Evolutionary conservation across 331 rosid species (phyloP).

Genomic region (Erythrophleum ivorense): DNA sequence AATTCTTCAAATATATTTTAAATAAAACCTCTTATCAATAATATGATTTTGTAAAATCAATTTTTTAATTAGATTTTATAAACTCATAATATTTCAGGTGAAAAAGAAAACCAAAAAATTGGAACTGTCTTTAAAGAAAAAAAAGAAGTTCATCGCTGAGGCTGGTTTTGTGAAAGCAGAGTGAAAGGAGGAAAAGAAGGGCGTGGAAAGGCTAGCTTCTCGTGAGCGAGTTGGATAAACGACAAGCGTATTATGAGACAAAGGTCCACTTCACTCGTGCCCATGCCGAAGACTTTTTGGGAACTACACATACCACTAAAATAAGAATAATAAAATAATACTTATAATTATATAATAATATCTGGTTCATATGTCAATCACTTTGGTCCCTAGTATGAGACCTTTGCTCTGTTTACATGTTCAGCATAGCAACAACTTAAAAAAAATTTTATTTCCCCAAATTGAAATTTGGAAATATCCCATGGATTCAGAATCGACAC

Average conservation of each 20-base stretch:
- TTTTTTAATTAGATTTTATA: too few species aligned
- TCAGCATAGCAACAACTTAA: not conserved
- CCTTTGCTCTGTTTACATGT: not conserved
- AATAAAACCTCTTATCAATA: not conserved
- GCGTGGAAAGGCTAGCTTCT: constrained; percentile 11
- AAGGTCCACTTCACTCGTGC: constrained; percentile 3
- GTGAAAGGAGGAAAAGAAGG: not conserved
- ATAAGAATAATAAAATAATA: not conserved
- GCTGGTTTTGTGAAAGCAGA: not conserved
- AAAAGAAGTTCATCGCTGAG: too few species aligned
- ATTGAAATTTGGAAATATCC: not conserved
- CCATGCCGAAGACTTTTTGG: not conserved
- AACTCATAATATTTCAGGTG: not conserved
- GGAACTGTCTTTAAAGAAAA: not conserved
- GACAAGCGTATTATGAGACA: constrained; percentile 4
- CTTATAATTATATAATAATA: not conserved
- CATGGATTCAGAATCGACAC: not conserved
- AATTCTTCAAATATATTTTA: not conserved
- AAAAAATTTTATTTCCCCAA: not conserved
- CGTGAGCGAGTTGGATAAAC: constrained; percentile 3
- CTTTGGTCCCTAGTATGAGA: not conserved
- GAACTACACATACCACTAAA: not conserved
- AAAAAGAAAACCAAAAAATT: not conserved
- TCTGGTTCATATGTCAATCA: not conserved
- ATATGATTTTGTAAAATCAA: not conserved